These are phyloP conservation scores for Phytophthora hybrid DNA, from an alignment of 352 stramenopile genomes.

Conservation along the genomic window DNA sequence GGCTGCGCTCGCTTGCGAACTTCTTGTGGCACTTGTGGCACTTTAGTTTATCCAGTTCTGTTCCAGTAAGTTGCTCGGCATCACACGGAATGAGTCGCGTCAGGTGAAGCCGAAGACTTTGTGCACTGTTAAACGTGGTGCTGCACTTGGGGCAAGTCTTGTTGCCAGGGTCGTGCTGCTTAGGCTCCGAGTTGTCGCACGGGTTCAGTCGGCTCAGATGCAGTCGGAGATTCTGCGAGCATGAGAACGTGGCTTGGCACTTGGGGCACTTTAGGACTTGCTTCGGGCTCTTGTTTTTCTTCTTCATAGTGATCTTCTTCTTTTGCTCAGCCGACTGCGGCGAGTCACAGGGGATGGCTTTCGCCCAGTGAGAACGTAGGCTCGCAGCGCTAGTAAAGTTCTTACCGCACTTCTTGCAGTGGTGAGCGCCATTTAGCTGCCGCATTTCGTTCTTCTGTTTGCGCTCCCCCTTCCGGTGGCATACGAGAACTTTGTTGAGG, in stretches of 20 bases:
- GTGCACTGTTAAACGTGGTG: background rate
- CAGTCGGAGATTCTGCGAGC: conserved; percentile 3
- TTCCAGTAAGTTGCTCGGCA: background rate
- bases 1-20: background rate
- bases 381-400: conserved; percentile 7
- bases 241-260: conserved; percentile 2
- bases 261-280: background rate
- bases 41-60: background rate
- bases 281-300: background rate
- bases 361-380: conserved; percentile 10
- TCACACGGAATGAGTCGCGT: background rate
- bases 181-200: conserved; percentile 2
- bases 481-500: conserved; percentile 19
- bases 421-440: background rate
- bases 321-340: background rate
- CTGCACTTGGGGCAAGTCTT: conserved; percentile 1
- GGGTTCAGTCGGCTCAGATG: conserved; percentile 2
- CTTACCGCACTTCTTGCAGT: conserved; percentile 16
- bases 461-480: conserved; percentile 17
- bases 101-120: background rate
- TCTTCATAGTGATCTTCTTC: background rate
- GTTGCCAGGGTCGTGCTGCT: conserved; percentile 2
- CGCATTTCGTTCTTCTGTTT: conserved; percentile 6
- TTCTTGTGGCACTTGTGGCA: conserved; percentile 2
- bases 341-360: background rate